Base-by-base conservation (phyloP, 345 rosid species). In the Gossypium bickii region DNA sequence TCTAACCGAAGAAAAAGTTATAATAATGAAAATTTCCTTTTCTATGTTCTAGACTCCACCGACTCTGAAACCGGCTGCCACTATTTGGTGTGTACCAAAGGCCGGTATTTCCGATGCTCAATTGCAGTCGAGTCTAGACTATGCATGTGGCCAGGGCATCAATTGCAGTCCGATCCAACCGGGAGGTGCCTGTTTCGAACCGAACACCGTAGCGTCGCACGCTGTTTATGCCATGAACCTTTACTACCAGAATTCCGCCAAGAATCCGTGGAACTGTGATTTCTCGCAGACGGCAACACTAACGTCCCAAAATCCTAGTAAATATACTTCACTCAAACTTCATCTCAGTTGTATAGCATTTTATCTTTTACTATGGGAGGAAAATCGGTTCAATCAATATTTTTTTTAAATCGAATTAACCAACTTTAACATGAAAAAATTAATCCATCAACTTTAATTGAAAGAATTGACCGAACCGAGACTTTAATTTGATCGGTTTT, bases 221-320 rank as follows among this genome's bases (percentile, higher is more conserved):
- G 87, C 94, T 13, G 84, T 96, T 16, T 93, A 79, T 73, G 98
- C 97, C 82, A 93, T 90, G 96, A 92, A 90, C 71, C 85, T 85
- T 8, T 85, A 84, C 79, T 93, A 85, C 78, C 98, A 93, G 79
- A 78, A 61, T 3, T 82, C 89, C 22, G 83, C 41, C 9, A 84
- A 76, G 82, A 78, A 80, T 56, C 86, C 92, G 12, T 75, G 68
- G 87, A 82, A 85, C 76, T 92, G 96, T 63, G 93, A 93, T 75
- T 93, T 92, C 88, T 84, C 90, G 10, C 85, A 86, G 77, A 84
- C 97, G 4, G 98, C 96, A 74, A 78, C 80, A 2, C 74, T 86
- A 52, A 81, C 85, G 7, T 80, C 87, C 48, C 78, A 74, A 53
- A 78, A 86, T 65, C 89, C 87, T 2, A 83, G 87, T 84, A 78